phyloP scores from a whole-genome alignment of 768 basidiomycete species.

The Boletus rubescentipes region DNA sequence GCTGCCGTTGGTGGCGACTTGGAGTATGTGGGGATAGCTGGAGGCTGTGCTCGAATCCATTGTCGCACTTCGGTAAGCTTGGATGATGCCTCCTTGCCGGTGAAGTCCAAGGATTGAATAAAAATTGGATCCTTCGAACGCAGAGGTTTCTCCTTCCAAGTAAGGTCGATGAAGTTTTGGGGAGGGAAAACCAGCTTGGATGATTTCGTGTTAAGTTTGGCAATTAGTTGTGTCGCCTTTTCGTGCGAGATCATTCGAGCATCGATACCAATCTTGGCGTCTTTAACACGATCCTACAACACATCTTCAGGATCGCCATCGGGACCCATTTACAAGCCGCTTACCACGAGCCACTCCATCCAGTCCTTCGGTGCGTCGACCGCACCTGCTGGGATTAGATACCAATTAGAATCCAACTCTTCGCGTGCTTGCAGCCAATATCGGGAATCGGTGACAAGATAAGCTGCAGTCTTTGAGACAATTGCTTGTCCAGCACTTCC shows the following conservation, averaged over 20 bases:
- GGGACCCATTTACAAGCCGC: constrained; percentile 18
- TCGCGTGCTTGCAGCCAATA: constrained; percentile 80
- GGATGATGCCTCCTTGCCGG: constrained; percentile 59
- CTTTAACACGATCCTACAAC: constrained; percentile 38
- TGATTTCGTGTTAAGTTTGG: constrained; percentile 49
- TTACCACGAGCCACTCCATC: constrained; percentile 74
- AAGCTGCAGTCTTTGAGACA: constrained; percentile 63
- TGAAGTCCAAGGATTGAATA: constrained; percentile 69
- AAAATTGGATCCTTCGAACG: constrained; percentile 66
- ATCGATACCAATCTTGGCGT: constrained; percentile 73
- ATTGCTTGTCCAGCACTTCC: constrained; percentile 73
- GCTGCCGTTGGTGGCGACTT: constrained; percentile 57
- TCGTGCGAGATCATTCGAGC: constrained; percentile 80
- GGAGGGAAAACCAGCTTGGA: constrained; percentile 78
- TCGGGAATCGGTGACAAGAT: constrained; percentile 75
- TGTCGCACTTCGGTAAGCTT: constrained; percentile 72
- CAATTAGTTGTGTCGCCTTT: constrained; percentile 59
- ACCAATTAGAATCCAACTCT: constrained; percentile 76
- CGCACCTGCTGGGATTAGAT: constrained; percentile 56
- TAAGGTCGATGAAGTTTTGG: constrained; percentile 79
- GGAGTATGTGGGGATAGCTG: constrained; percentile 60
- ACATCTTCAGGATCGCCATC: constrained; percentile 4
- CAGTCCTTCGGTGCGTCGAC: constrained; percentile 62
- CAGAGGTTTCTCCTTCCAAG: constrained; percentile 76
- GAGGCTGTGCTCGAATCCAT: constrained; percentile 65